These are phyloP conservation scores for Trichoderma polysporum DNA, from an alignment of 2,329 filamentous ascomycete genomes.

Conservation along the genomic window DNA sequence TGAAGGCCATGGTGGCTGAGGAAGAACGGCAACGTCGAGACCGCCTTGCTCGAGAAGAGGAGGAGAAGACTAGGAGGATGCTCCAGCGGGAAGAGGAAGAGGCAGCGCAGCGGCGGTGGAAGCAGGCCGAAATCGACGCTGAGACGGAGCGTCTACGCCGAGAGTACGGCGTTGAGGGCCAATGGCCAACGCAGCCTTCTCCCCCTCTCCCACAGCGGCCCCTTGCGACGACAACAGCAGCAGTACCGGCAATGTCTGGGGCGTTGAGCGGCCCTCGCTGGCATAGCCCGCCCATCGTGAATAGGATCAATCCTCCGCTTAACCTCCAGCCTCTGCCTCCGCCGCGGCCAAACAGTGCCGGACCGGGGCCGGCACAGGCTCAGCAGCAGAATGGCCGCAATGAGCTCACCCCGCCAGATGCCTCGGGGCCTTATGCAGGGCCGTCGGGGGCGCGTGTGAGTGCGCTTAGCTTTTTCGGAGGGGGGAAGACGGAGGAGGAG, in stretches of 20 bases:
- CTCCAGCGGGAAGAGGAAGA: conserved; percentile 66
- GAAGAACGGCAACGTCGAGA: conserved; percentile 56
- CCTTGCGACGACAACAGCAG: background rate
- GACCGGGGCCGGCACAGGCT: conserved; percentile 26
- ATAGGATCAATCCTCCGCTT: no score
- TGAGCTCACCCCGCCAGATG: conserved; percentile 30
- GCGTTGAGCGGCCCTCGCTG: conserved; percentile 21
- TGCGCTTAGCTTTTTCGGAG: conserved; percentile 46
- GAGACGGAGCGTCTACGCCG: conserved; percentile 80
- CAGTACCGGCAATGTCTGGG: conserved; percentile 16
- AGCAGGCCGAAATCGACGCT: conserved; percentile 63
- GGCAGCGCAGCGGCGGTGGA: conserved; percentile 51
- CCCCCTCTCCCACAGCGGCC: conserved; percentile 38
- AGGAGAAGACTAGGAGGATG: conserved; percentile 60
- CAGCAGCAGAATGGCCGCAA: conserved; percentile 23
- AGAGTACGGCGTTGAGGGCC: conserved; percentile 62
- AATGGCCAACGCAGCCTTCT: conserved; percentile 32
- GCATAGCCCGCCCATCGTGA: conserved; percentile 24
- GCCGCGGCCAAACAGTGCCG: conserved; percentile 50
- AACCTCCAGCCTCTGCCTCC: conserved; percentile 37
- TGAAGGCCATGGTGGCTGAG: conserved; percentile 55
- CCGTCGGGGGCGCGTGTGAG: conserved; percentile 46
- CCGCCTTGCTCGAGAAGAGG: conserved; percentile 57
- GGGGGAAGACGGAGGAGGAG: conserved; percentile 36
- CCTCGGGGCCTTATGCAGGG: conserved; percentile 31